Evolutionary conservation across 1,139 yeast species (phyloP).

Genomic region (Debaryomycetaceae sp.): DNA sequence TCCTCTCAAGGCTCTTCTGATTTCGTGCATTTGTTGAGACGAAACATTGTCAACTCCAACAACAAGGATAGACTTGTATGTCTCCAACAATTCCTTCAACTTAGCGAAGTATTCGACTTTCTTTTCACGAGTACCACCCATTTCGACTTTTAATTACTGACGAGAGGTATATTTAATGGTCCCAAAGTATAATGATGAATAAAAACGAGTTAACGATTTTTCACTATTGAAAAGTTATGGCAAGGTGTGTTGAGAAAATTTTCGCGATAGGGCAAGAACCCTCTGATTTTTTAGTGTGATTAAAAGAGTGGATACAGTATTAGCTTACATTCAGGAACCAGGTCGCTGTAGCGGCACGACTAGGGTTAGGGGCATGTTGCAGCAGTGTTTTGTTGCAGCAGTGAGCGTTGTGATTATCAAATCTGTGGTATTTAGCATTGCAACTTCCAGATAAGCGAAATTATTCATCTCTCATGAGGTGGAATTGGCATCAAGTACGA

Average conservation of each 20-base stretch:
- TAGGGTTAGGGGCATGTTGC: too few relatives aligned
- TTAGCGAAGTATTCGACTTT: constrained; percentile 92
- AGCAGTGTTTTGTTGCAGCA: too few relatives aligned
- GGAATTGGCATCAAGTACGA: too few relatives aligned
- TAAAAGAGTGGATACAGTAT: too few relatives aligned
- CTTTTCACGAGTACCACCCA: constrained; percentile 99
- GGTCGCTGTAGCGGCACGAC: too few relatives aligned
- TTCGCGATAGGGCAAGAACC: not conserved
- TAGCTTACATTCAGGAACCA: too few relatives aligned
- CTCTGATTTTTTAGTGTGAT: too few relatives aligned
- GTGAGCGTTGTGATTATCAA: too few relatives aligned
- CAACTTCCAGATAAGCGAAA: too few relatives aligned
- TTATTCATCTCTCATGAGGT: too few relatives aligned
- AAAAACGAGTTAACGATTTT: not conserved
- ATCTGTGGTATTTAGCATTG: too few relatives aligned
- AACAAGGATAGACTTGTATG: constrained; percentile 95
- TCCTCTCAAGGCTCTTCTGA: constrained; percentile 95
- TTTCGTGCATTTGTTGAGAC: constrained; percentile 99
- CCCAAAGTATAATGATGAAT: constrained; percentile 13
- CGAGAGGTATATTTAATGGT: constrained; percentile 97
- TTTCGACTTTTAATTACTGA: constrained; percentile 74
- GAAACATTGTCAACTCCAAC: constrained; percentile 99
- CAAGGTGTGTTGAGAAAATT: not conserved
- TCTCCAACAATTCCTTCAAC: constrained; percentile 93
- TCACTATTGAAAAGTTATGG: not conserved